Base-by-base conservation (phyloP, 306 rosid species). In the Ceratonia siliqua region DNA sequence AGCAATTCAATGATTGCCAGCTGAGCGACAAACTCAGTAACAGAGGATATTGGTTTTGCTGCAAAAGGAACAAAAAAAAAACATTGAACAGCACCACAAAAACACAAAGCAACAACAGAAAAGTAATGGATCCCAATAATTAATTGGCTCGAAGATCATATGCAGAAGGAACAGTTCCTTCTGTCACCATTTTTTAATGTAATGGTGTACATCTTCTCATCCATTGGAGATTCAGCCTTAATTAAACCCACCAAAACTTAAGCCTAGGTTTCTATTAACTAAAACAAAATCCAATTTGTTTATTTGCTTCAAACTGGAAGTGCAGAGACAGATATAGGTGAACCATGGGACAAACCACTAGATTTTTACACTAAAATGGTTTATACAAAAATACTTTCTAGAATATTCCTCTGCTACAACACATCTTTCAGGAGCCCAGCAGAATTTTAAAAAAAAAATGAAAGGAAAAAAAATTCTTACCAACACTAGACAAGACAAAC, bases 1-100 rank as follows among this genome's bases (percentile, higher is more conserved):
- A 95, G 79, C 87, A 95, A 81, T 83, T 95, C 99, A 76, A 89
- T 97, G 75, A 95, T 92, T 70, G 75, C 89, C 88, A 95, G 67
- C 85, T 92, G 99, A 25, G 96, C 98, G 61, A 85, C 73, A 74
- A 95, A 95, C 77, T 92, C 93, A 5, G 88, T 78, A 74, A 87
- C 92, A n/a, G 92, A 83, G 5, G 83, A 54, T 69, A 95, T 85
- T 49, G 99, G 94, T 9, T 76, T 87, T 36, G 75, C 99, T 95
- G 94, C 88, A 85, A 41, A 73, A 78, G 75, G 28, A 46, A 62
- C 20, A n/a, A 9, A 13, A 52, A 39, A 77, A 17, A 35, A 75
- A 8, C 70, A 32, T n/a, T n/a, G n/a, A n/a, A n/a, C n/a, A n/a
- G n/a, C n/a, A 35, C 41, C 67, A 56, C 36, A 39, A 75, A 57